phyloP scores from a whole-genome alignment of 352 stramenopile genomes.

The Globisporangium takayamanum region DNA sequence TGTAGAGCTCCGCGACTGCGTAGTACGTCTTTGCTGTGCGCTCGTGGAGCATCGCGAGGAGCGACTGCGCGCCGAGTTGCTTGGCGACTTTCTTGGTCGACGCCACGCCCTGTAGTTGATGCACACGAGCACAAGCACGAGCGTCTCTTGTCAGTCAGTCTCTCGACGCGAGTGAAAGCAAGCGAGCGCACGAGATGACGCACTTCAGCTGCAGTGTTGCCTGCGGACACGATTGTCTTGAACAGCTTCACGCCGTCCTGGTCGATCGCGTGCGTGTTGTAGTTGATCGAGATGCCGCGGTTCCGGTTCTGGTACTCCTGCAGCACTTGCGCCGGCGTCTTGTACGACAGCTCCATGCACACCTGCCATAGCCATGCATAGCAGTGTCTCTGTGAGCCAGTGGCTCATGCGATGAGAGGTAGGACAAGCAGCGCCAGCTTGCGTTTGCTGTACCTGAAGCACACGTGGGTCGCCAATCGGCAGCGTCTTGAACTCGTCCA shows the following conservation, averaged over 20 bases:
- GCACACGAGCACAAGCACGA: neutral
- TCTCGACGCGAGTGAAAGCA: neutral
- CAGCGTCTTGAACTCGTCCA: slow-evolving; percentile 68
- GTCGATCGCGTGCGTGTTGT: slow-evolving; percentile 60
- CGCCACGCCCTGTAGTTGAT: slow-evolving; percentile 38
- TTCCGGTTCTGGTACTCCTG: slow-evolving; percentile 83
- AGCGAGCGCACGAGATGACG: slow-evolving; percentile 1
- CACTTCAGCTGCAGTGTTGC: slow-evolving; percentile 65
- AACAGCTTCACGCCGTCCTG: slow-evolving; percentile 57
- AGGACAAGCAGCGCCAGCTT: too few relatives aligned
- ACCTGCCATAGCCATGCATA: slow-evolving; percentile 22
- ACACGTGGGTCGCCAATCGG: slow-evolving; percentile 53
- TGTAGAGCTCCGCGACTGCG: slow-evolving; percentile 71
- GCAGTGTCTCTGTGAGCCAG: neutral
- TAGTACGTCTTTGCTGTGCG: slow-evolving; percentile 40
- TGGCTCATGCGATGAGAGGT: too few relatives aligned
- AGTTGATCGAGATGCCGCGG: slow-evolving; percentile 73
- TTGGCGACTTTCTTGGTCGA: slow-evolving; percentile 81
- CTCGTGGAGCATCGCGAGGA: slow-evolving; percentile 63
- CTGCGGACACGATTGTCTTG: slow-evolving; percentile 75
- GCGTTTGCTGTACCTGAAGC: slow-evolving; percentile 30
- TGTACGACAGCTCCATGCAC: slow-evolving; percentile 73
- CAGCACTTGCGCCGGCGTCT: slow-evolving; percentile 80
- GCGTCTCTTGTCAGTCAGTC: neutral
- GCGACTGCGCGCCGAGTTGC: slow-evolving; percentile 65